Conservation (phyloP, 2,329 filamentous ascomycete species). For the Neophaeococcomyces aloes region DNA sequence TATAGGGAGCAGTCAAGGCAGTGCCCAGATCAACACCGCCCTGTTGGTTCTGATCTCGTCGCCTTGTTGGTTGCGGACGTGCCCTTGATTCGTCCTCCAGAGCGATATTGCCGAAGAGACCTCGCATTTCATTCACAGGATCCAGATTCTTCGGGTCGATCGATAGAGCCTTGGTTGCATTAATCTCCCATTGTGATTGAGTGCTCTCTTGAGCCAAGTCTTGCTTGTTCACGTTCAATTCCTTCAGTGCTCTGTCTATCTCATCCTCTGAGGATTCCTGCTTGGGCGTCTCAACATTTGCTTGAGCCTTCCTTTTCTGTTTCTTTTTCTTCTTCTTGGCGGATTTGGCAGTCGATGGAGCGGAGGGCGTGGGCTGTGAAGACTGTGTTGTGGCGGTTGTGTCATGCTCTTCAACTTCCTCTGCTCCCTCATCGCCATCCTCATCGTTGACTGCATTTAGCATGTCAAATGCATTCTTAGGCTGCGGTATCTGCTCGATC, state of each 20-base stretch:
- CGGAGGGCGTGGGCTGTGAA: conserved; percentile 16
- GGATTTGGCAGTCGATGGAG: conserved; percentile 19
- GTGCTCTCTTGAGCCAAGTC: conserved; percentile 18
- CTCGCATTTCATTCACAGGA: conserved; percentile 82
- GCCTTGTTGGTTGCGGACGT: conserved; percentile 36
- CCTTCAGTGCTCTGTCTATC: conserved; percentile 54
- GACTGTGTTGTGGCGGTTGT: conserved; percentile 16
- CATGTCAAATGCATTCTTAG: conserved; percentile 42
- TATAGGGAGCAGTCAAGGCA: conserved; percentile 45
- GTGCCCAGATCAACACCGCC: conserved; percentile 42
- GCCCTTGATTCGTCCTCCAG: conserved; percentile 47
- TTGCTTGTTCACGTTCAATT: conserved; percentile 40
- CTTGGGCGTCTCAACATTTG: conserved; percentile 26
- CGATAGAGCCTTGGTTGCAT: conserved; percentile 46
- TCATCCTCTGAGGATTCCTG: conserved; percentile 44
- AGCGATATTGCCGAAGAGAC: conserved; percentile 57
- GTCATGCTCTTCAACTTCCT: conserved; percentile 26
- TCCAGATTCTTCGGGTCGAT: conserved; percentile 67
- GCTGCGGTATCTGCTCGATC: conserved; percentile 22
- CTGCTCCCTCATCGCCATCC: conserved; percentile 28
- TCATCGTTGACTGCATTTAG: conserved; percentile 37
- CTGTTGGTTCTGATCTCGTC: conserved; percentile 47
- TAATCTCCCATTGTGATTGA: conserved; percentile 28
- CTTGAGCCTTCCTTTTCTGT: conserved; percentile 48
- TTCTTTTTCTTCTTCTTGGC: conserved; percentile 45